These are phyloP conservation scores for Datura wrightii DNA, from an alignment of 257 asterid genomes.

Conservation along the genomic window DNA sequence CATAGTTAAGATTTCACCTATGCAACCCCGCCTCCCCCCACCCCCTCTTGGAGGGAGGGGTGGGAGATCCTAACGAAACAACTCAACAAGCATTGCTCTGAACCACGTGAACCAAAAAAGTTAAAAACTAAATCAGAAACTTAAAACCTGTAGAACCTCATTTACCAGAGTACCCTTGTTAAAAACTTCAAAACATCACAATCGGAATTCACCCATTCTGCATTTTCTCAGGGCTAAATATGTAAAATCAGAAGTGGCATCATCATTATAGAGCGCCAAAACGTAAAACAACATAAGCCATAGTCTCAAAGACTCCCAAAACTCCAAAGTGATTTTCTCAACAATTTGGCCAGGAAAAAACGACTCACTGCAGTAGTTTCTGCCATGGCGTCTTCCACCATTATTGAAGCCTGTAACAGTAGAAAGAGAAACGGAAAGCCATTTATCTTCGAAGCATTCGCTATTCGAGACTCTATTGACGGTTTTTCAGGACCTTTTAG, in stretches of 20 bases:
- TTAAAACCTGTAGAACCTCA: constrained; percentile 1
- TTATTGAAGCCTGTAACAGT: constrained; percentile 46
- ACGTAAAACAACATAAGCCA: constrained; percentile 18
- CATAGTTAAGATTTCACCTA: neutral
- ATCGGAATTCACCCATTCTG: constrained; percentile 35
- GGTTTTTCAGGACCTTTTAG: constrained; percentile 57
- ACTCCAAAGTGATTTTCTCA: constrained; percentile 30
- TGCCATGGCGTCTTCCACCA: constrained; percentile 58
- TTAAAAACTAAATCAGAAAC: neutral
- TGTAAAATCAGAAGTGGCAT: constrained; percentile 26
- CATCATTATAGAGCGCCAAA: constrained; percentile 56
- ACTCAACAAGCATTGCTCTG: constrained; percentile 29
- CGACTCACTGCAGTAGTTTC: constrained; percentile 25
- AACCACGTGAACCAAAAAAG: constrained; percentile 33
- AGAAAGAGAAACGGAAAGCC: constrained; percentile 45
- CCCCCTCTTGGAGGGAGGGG: neutral
- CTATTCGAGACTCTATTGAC: constrained; percentile 37
- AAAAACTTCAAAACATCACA: neutral
- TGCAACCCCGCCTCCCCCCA: neutral
- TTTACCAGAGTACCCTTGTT: constrained; percentile 48
- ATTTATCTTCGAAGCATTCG: constrained; percentile 49
- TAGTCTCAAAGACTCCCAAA: constrained; percentile 37
- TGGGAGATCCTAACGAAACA: constrained; percentile 10
- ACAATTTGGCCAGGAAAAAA: neutral
- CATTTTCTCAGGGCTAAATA: constrained; percentile 41